Conservation (phyloP, 768 basidiomycete genomes). For the Lentinula sp. region DNA sequence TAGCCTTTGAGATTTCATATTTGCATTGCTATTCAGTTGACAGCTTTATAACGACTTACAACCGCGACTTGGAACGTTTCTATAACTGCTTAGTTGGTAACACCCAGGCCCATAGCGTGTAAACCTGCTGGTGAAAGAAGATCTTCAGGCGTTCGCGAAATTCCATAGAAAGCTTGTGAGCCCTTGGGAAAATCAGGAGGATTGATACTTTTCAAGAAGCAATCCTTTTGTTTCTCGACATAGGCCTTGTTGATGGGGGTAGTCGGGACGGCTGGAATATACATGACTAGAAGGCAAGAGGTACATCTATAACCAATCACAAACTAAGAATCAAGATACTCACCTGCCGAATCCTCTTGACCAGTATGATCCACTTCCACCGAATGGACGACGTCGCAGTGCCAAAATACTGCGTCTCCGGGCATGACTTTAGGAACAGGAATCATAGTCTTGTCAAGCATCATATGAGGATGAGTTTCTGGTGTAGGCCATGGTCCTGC, state of each 20-base stretch:
- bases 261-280: conserved; percentile 48
- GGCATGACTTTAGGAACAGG: conserved; percentile 56
- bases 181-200: conserved; percentile 49
- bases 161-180: conserved; percentile 11
- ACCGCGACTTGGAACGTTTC: background rate
- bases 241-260: conserved; percentile 43
- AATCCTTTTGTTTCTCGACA: conserved; percentile 38
- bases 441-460: conserved; percentile 50
- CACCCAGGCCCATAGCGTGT: conserved; percentile 9
- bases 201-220: conserved; percentile 40
- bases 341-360: conserved; percentile 37
- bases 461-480: conserved; percentile 30
- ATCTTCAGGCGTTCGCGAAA: conserved; percentile 4
- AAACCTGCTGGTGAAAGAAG: conserved; percentile 2
- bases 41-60: too few species aligned
- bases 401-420: conserved; percentile 68
- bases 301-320: background rate
- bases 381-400: conserved; percentile 34
- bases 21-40: too few species aligned
- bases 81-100: background rate
- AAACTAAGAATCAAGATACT: conserved; percentile 1
- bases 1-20: too few species aligned
- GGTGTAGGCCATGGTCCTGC: conserved; percentile 44
- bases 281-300: conserved; percentile 34
- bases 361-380: conserved; percentile 36